Base-by-base conservation (phyloP, 352 stramenopile genomes). In the Elongisporangium undulatum region DNA sequence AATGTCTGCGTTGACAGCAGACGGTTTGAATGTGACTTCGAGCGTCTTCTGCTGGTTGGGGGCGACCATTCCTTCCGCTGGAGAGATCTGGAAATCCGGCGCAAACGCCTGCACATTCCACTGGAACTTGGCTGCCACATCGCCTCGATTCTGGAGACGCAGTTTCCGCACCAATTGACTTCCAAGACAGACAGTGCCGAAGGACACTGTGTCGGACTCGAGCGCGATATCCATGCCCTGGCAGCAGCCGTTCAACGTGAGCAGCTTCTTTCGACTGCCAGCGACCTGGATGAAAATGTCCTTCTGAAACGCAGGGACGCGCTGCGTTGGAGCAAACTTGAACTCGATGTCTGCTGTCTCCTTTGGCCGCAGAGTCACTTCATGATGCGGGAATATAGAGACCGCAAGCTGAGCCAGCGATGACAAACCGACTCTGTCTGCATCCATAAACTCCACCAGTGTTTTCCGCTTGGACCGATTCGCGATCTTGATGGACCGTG, bases 181-280 rank as follows among this genome's bases (percentile, higher is more conserved):
- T 9, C 92, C 86, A 6, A 94, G 68, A 34, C 92, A 97, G 2
- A 98, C 90, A 0, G 86, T 75, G 19, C 94, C 94, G 49, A 98
- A 98, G 1, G 86, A 83, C 9, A 98, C 60, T 0, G 80, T 89
- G 58, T 98, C 93, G 4, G 83, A 92, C 54, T 96, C 92, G 1
- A 98, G 74, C 29, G 69, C 68, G 7, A 98, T 82, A 20, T 98
- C 91, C 69, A 97, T 91, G n/a, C 93, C 94, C 50, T 93, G 89
- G 55, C 91, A 96, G 45, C 79, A 84, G 1, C 94, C 94, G 0
- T 81, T 85, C 8, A 98, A 54, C 2, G 73, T 89, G 15, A 96
- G 61, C 8, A 98, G 70, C 54, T 92, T 92, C 52, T 78, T 85
- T 10, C 61, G 77, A 26, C 68, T 87, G 0, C 90, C 89, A 12